Evolutionary conservation across 192 early-diverging fungal species (phyloP), one percentile per base, ranked within the genome.

Genomic region (Backusella mclennaniae): DNA sequence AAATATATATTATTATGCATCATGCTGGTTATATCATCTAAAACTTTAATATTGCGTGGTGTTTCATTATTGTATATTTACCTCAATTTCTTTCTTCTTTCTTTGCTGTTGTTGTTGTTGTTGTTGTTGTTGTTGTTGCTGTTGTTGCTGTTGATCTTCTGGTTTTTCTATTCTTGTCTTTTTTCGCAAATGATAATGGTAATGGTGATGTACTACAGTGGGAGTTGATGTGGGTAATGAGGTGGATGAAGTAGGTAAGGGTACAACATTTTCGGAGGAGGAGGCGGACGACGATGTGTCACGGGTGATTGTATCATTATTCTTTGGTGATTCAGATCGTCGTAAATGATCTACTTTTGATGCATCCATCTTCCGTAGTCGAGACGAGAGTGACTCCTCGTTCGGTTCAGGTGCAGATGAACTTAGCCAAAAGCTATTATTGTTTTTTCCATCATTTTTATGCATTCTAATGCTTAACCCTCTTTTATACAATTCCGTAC

Each of bases 121-220:
- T 15, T 21, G 38, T 2, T 15, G 69, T 15, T 44, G 69, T 44
- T 23, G 35, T 36, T 38, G 68, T 3, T 42, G 39, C 1, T 38
- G 21, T 3, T n/a, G 14, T 5, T 68, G 35, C 6, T 49, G 35
- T 11, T 69, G 35, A 11, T 46, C 41, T 71, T 39, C 69, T 6
- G 56, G 8, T 46, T 71, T 71, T 46, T 71, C 69, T 31, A 41
- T 15, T 15, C 33, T 42, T 29, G 53, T 8, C 66, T 68, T 66
- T 21, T 66, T 59, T 11, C 73, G 76, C 52, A 81, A 35, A 66
- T 81, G 70, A 35, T 81, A 81, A 69, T 81, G 80, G 35, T 81
- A 81, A 56, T 81, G 80, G 39, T 81, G 80, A 69, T 81, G 80
- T 26, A 80, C 74, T 14, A 80, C 66, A 19, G 79, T 41, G 4